A percentile compares a stretch with the other conserved stretches of the same genome.
Evolutionary conservation across 345 rosid species (phyloP).

Genomic region (Diplotaxis tenuifolia): DNA sequence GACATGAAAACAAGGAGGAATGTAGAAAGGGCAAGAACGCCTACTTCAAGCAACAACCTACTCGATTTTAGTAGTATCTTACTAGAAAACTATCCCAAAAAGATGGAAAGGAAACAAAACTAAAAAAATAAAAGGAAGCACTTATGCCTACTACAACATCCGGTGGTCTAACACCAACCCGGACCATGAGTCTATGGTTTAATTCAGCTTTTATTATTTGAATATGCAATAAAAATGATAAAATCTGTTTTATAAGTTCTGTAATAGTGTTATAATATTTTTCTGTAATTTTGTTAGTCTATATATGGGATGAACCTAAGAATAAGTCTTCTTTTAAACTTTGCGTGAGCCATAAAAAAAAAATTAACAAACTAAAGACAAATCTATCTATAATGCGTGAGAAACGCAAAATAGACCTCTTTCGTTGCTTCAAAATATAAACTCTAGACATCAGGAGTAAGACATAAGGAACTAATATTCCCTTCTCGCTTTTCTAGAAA

Average conservation of each 20-base stretch:
- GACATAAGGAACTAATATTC: constrained; percentile 35
- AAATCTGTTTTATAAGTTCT: not conserved
- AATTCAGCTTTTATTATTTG: not conserved
- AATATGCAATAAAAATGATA: not conserved
- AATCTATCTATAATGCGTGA: constrained; percentile 14
- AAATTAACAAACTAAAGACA: not conserved
- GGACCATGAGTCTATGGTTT: not conserved
- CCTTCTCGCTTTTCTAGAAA: constrained; percentile 9
- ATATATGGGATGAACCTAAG: no score
- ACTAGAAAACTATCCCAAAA: not conserved
- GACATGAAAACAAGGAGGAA: constrained; percentile 27
- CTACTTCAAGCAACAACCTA: constrained; percentile 40
- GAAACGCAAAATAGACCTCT: constrained; percentile 29
- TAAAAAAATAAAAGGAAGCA: constrained; percentile 19
- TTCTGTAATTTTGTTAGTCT: no score
- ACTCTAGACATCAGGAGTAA: constrained; percentile 37
- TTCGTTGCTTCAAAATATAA: constrained; percentile 37
- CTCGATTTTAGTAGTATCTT: constrained; percentile 22
- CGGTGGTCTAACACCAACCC: not conserved
- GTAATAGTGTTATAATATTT: not conserved
- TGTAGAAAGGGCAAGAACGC: constrained; percentile 27
- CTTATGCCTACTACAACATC: constrained; percentile 9
- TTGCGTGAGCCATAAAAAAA: not conserved
- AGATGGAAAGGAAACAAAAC: not conserved
- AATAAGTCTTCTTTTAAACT: no score